These are phyloP conservation scores for Suillus tomentosus DNA, from an alignment of 768 basidiomycete species.

Conservation along the genomic window DNA sequence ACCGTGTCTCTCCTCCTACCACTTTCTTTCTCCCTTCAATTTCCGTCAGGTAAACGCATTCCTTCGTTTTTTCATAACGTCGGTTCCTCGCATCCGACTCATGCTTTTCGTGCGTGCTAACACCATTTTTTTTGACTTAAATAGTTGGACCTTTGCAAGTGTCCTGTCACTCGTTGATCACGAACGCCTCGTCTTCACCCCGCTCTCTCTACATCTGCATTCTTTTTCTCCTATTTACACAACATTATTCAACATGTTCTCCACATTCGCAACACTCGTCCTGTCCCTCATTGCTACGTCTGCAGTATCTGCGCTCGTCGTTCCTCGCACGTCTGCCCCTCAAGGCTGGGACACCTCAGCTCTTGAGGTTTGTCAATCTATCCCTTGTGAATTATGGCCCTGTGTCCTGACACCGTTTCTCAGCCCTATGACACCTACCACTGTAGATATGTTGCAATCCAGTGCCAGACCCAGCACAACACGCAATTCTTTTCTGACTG, in stretches of 20 bases:
- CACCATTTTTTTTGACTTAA: constrained; percentile 15
- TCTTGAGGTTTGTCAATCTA: constrained; percentile 43
- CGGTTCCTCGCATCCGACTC: neutral
- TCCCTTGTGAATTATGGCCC: constrained; percentile 9
- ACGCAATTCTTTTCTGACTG: constrained; percentile 64
- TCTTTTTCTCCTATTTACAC: constrained; percentile 29
- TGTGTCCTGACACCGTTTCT: constrained; percentile 8
- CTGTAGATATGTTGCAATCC: constrained; percentile 59
- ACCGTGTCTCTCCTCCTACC: constrained; percentile 10
- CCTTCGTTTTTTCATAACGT: constrained; percentile 19
- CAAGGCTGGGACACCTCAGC: constrained; percentile 43
- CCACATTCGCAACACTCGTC: constrained; percentile 39
- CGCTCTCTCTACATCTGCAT: constrained; percentile 21
- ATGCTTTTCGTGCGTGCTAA: constrained; percentile 24
- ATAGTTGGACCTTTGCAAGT: constrained; percentile 10
- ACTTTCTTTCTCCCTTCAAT: constrained; percentile 14
- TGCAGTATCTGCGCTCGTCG: constrained; percentile 36
- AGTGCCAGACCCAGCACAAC: constrained; percentile 49
- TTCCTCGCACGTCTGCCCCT: constrained; percentile 40
- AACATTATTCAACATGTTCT: constrained; percentile 33
- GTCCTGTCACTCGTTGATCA: constrained; percentile 12
- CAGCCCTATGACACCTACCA: constrained; percentile 61
- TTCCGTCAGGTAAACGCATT: constrained; percentile 17
- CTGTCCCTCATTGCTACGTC: constrained; percentile 46
- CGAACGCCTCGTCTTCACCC: constrained; percentile 29